phyloP scores from a whole-genome alignment of 345 rosid genomes.

The Gossypium thurberi region DNA sequence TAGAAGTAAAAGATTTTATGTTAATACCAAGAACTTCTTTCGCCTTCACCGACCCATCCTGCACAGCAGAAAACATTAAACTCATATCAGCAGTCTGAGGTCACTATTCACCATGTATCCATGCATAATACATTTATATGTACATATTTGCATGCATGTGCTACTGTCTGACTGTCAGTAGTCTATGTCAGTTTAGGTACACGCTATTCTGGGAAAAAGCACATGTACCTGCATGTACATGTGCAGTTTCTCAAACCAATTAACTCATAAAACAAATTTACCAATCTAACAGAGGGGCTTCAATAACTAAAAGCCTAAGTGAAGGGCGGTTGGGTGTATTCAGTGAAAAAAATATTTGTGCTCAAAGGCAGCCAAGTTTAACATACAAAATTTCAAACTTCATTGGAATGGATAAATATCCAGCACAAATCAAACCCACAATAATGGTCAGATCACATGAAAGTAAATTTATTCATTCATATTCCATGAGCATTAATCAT shows the following conservation, averaged over 20 bases:
- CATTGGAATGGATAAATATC: background rate
- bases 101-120: background rate
- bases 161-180: background rate
- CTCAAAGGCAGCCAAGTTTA: background rate
- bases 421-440: background rate
- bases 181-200: background rate
- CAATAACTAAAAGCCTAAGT: background rate
- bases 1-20: background rate
- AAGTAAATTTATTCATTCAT: background rate
- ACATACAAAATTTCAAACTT: background rate
- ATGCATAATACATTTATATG: background rate
- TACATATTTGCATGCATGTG: background rate
- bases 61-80: constrained; percentile 24
- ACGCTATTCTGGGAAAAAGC: background rate
- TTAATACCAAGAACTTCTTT: constrained; percentile 70
- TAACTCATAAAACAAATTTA: background rate
- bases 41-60: constrained; percentile 72
- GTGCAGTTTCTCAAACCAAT: background rate
- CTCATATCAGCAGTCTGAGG: background rate
- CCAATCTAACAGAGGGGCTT: background rate
- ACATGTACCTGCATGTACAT: background rate
- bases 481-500: background rate
- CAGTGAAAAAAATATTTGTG: background rate
- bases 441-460: background rate
- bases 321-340: background rate